phyloP scores from a whole-genome alignment of 2,329 filamentous ascomycete genomes.

The Parafenestella ontariensis region DNA sequence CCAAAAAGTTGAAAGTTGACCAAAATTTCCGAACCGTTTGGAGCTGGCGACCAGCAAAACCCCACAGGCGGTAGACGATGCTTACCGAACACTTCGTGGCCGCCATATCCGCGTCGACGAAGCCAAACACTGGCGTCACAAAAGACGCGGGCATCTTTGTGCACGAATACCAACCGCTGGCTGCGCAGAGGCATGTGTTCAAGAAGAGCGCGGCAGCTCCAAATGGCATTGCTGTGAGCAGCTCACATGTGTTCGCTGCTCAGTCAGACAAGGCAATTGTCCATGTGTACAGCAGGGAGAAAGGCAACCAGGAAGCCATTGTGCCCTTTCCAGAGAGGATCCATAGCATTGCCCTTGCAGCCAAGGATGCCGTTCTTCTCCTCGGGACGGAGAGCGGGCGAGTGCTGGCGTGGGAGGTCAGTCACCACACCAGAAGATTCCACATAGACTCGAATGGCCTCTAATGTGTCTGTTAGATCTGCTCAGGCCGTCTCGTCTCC shows the following conservation, averaged over 20 bases:
- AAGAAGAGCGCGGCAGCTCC: conserved; percentile 88
- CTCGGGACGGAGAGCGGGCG: conserved; percentile 86
- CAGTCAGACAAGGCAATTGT: conserved; percentile 91
- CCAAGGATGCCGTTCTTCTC: conserved; percentile 71
- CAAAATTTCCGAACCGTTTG: conserved; percentile 8
- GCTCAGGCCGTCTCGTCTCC: conserved; percentile 76
- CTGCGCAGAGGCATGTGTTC: conserved; percentile 77
- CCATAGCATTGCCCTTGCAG: conserved; percentile 75
- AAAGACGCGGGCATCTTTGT: conserved; percentile 89
- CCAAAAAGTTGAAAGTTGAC: conserved; percentile 4
- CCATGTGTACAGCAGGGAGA: conserved; percentile 86
- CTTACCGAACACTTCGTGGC: conserved; percentile 60
- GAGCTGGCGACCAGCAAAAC: conserved; percentile 5
- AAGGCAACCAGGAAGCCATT: conserved; percentile 85
- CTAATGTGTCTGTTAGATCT: conserved; percentile 59
- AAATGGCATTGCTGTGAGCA: conserved; percentile 80
- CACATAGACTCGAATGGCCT: not conserved
- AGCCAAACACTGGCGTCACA: conserved; percentile 56
- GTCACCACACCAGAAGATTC: conserved; percentile 25
- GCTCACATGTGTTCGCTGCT: conserved; percentile 86
- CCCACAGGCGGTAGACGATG: conserved; percentile 44
- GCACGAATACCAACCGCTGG: conserved; percentile 80
- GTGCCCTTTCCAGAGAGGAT: conserved; percentile 90
- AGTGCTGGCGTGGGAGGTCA: conserved; percentile 91
- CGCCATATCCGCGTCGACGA: conserved; percentile 54